Base-by-base conservation (phyloP, 129 eudicot genomes). In the Cynara cardunculus region DNA sequence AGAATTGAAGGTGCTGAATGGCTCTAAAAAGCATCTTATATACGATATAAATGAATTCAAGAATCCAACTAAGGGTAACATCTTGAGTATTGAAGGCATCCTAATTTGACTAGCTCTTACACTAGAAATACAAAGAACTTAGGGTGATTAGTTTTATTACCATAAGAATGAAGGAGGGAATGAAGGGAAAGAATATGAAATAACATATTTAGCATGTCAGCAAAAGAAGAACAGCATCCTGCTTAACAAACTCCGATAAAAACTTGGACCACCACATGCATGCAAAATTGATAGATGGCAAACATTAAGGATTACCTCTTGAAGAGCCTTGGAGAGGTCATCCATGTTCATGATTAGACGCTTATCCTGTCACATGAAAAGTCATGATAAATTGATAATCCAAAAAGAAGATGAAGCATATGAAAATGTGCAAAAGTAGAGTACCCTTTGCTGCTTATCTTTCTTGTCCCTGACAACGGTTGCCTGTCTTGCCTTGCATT, bases 271-370 rank as follows among this genome's bases (percentile, higher is more conserved):
- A 41, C 4, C 53, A 41, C 18, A 41, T 18, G 65, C 65, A 56
- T 56, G 65, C 26, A 22, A 24, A 64, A 37, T 10, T 9, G 68
- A 28, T 12, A 68, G 27, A 46, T 14, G 65, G 46, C 61, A n/a
- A 37, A 41, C 21, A 22, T 27, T 25, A 72, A 19, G 5, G 32
- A 28, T 81, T 85, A 90, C 97, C 95, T 91, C 98, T 39, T 85
- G 88, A 39, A 94, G 90, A 62, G 96, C 96, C 76, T 87, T 94
- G 64, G 96, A 91, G 32, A 94, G 91, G 69, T 94, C 98, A 44
- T 94, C 98, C 98, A 94, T 90, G 44, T 92, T 92, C 97, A 94
- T 88, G 21, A 89, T 86, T 31, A 90, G 83, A 16, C 97, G 93
- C 88, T 94, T 94, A 41, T 94, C 98, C 95, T 94, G 83, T 75